These are phyloP conservation scores for Turritis glabra DNA, from an alignment of 345 rosid species.

Conservation along the genomic window DNA sequence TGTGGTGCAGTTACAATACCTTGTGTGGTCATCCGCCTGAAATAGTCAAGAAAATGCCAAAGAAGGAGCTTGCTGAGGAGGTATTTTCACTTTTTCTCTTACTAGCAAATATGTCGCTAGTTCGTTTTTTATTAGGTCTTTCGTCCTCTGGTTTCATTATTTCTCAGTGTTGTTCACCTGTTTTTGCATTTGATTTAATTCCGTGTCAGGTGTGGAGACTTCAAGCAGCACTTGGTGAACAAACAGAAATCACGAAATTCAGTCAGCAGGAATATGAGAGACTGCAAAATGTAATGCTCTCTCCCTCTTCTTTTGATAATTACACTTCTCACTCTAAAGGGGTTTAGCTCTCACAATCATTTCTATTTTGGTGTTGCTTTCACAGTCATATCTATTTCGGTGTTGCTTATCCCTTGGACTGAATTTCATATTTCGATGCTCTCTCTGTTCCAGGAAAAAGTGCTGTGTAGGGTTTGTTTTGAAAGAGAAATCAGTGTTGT, in stretches of 20 bases:
- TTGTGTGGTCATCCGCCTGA: constrained; percentile 96
- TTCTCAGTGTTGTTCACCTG: background rate
- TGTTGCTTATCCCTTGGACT: constrained; percentile 3
- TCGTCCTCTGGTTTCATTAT: background rate
- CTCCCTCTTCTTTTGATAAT: background rate
- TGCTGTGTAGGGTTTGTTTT: constrained; percentile 88
- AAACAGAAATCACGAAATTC: constrained; percentile 80
- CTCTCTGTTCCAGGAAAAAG: constrained; percentile 71
- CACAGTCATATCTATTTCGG: background rate
- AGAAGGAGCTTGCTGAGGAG: constrained; percentile 94
- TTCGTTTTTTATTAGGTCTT: background rate
- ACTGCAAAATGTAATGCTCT: constrained; percentile 73
- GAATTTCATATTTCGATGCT: background rate
- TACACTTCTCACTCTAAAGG: background rate
- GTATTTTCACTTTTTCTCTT: constrained; percentile 39
- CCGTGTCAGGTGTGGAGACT: constrained; percentile 87
- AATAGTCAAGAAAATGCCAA: constrained; percentile 94
- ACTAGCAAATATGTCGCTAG: background rate
- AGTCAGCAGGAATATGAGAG: constrained; percentile 95
- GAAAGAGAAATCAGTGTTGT: constrained; percentile 89
- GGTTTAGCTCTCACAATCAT: background rate
- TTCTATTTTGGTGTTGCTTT: background rate
- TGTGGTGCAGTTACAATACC: constrained; percentile 76
- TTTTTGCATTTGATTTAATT: background rate
- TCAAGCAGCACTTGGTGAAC: constrained; percentile 98